Percentiles rank a stretch among this genome's conserved stretches.
phyloP scores from a whole-genome alignment of 108 stramenopile genomes.

The Chaetoceros muelleri region DNA sequence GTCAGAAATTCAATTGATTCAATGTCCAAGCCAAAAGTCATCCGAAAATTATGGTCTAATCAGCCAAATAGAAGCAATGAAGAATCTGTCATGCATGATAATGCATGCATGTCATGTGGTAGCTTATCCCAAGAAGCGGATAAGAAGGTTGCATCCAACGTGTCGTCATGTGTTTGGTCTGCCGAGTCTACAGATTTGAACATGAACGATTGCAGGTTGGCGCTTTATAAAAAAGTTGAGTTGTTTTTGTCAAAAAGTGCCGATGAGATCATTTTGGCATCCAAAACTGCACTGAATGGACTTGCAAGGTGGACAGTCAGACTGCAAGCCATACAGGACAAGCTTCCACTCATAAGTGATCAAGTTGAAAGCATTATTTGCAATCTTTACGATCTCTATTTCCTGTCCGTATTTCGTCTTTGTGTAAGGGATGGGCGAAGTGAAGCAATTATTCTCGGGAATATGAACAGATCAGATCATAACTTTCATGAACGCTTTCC shows the following conservation, averaged over 20 bases:
- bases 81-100: neutral
- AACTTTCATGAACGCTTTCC: slow-evolving; percentile 4
- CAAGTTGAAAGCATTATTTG: slow-evolving; percentile 33
- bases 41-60: neutral
- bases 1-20: neutral
- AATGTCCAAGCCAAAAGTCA: neutral
- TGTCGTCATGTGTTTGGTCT: neutral
- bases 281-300: slow-evolving; percentile 18
- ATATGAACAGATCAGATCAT: neutral
- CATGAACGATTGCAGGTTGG: slow-evolving; percentile 10
- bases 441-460: slow-evolving; percentile 51
- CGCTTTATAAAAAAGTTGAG: slow-evolving; percentile 18
- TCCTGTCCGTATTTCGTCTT: slow-evolving; percentile 70
- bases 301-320: slow-evolving; percentile 41
- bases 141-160: neutral
- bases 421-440: slow-evolving; percentile 42
- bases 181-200: slow-evolving; percentile 11
- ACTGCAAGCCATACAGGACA: slow-evolving; percentile 31
- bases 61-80: neutral
- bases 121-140: neutral
- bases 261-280: neutral
- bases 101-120: neutral
- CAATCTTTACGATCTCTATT: slow-evolving; percentile 61
- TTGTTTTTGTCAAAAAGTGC: neutral
- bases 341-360: slow-evolving; percentile 37